Evolutionary conservation across 805 yeast genomes (phyloP).

Genomic region (Starmera quercuum): DNA sequence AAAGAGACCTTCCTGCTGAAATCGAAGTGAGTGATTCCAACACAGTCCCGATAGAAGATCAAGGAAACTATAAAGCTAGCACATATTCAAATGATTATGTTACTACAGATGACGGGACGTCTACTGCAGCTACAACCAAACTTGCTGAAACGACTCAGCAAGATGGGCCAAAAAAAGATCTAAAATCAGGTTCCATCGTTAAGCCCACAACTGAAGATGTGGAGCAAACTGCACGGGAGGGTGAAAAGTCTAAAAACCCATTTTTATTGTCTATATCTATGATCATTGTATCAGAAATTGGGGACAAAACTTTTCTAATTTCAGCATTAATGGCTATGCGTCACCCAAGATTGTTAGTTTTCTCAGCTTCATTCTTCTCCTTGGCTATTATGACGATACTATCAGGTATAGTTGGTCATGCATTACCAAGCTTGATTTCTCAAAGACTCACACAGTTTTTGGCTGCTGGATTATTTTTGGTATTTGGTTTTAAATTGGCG

Average conservation of each 20-base stretch:
- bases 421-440: constrained; percentile 78
- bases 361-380: constrained; percentile 79
- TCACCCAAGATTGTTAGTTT: constrained; percentile 76
- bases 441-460: constrained; percentile 70
- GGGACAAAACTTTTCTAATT: constrained; percentile 93
- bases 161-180: not conserved
- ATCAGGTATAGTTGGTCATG: constrained; percentile 87
- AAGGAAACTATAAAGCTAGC: not conserved
- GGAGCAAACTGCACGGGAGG: not conserved
- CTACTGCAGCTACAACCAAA: not conserved
- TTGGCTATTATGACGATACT: constrained; percentile 85
- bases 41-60: constrained; percentile 16
- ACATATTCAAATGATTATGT: not conserved
- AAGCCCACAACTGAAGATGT: constrained; percentile 1
- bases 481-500: constrained; percentile 72
- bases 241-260: constrained; percentile 22
- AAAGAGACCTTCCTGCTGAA: constrained; percentile 16
- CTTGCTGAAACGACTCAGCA: not conserved
- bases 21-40: constrained; percentile 15
- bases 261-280: constrained; percentile 78
- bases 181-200: not conserved
- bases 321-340: constrained; percentile 99
- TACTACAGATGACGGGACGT: not conserved
- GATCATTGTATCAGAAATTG: constrained; percentile 94
- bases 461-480: constrained; percentile 74